Evolutionary conservation across 805 yeast species (phyloP).

Genomic region (Wickerhamomyces hampshirensis): DNA sequence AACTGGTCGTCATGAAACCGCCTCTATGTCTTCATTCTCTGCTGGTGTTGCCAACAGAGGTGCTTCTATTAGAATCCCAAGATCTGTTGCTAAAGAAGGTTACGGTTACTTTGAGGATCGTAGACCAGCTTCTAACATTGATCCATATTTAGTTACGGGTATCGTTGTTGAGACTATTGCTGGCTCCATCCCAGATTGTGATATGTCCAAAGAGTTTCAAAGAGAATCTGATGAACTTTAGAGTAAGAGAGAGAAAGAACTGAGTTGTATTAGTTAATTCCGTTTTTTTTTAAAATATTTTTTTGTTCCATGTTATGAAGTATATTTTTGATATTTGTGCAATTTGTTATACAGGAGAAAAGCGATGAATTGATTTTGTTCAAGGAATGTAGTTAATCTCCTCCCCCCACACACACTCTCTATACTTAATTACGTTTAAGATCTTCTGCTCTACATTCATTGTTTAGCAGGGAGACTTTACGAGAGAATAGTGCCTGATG

Average conservation of each 20-base stretch:
- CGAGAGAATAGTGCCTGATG: too few relatives aligned
- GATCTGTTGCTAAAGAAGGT: conserved; percentile 97
- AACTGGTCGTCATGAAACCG: conserved; percentile 98
- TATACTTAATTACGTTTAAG: too few relatives aligned
- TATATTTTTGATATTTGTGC: neutral
- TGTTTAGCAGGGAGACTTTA: too few relatives aligned
- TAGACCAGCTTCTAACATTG: conserved; percentile 99
- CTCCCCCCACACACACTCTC: too few relatives aligned
- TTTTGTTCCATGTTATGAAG: neutral
- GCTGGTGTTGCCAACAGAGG: conserved; percentile 99
- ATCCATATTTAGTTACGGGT: conserved; percentile 98
- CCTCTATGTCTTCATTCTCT: conserved; percentile 84
- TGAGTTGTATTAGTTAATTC: too few relatives aligned
- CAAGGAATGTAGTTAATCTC: too few relatives aligned
- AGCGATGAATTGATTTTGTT: neutral
- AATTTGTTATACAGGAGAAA: neutral
- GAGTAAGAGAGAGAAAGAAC: too few relatives aligned
- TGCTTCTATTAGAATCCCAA: conserved; percentile 97
- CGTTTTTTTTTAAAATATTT: too few relatives aligned
- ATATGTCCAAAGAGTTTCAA: conserved; percentile 85
- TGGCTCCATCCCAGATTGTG: conserved; percentile 92
- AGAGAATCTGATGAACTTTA: conserved; percentile 48
- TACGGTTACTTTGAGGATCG: conserved; percentile 99
- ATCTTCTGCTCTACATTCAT: too few relatives aligned
- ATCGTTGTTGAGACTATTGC: conserved; percentile 95